Conservation (phyloP, 192 early-diverging fungal species). For the Podila horticola region DNA sequence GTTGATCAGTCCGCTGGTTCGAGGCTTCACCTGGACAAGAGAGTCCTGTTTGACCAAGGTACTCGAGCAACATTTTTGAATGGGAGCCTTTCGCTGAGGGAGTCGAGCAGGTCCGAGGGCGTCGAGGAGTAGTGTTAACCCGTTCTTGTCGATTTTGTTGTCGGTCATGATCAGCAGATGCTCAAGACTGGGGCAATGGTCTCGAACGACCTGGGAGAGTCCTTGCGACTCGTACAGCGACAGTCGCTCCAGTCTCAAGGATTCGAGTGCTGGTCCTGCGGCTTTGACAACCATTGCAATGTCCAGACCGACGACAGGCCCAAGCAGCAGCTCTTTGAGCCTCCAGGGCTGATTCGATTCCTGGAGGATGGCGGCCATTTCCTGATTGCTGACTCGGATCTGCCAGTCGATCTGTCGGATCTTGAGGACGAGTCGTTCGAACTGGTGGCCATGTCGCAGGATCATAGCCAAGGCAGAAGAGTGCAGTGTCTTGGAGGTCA, state of each 20-base stretch:
- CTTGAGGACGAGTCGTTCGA: background rate
- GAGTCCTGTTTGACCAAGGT: too few relatives aligned
- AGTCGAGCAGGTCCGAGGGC: background rate
- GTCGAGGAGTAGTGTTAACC: background rate
- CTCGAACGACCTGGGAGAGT: background rate
- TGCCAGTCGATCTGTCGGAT: constrained; percentile 1
- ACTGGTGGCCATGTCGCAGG: background rate
- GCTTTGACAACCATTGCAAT: background rate
- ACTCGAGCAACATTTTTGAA: too few relatives aligned
- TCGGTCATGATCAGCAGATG: constrained; percentile 1
- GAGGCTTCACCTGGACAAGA: too few relatives aligned
- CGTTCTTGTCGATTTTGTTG: background rate
- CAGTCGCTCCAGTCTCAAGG: background rate
- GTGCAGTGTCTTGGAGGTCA: background rate
- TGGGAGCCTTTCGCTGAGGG: background rate
- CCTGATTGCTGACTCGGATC: background rate
- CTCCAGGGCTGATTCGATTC: background rate
- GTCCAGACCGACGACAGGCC: background rate
- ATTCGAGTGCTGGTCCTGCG: background rate
- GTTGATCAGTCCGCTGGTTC: background rate
- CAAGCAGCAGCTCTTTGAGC: background rate
- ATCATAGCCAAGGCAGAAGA: background rate
- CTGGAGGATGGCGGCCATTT: background rate
- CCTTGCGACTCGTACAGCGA: background rate
- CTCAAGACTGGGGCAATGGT: background rate